Percentiles rank a stretch among this genome's conserved stretches.
phyloP scores from a whole-genome alignment of 192 early-diverging fungal species.

The Backusella macrospora region DNA sequence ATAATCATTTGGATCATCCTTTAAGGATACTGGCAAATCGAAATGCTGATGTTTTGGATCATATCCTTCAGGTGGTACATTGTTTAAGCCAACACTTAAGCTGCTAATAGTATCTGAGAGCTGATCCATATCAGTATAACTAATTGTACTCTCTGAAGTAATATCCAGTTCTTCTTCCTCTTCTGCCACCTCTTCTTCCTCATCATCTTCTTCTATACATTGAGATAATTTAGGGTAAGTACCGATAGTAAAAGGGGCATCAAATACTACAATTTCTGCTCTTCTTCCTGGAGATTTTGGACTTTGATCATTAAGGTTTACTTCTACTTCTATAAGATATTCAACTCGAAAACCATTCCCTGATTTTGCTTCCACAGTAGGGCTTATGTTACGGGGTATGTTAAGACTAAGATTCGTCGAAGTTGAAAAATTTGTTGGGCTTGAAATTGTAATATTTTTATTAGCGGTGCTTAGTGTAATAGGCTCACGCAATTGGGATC shows the following conservation, averaged over 20 bases:
- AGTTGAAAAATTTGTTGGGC: slow-evolving; percentile 5
- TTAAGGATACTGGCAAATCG: neutral
- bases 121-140: neutral
- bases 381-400: neutral
- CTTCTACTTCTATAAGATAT: slow-evolving; percentile 4
- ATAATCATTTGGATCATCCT: neutral
- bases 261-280: neutral
- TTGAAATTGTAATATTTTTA: slow-evolving; percentile 16
- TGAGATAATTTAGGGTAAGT: neutral
- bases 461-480: neutral
- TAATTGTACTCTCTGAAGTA: neutral
- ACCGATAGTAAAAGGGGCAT: slow-evolving; percentile 5
- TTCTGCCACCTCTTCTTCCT: neutral
- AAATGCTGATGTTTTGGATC: neutral
- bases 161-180: neutral
- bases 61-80: neutral
- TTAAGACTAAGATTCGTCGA: neutral
- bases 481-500: neutral
- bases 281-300: neutral
- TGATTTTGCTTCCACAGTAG: slow-evolving; percentile 15
- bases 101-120: neutral
- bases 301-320: slow-evolving; percentile 20
- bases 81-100: neutral
- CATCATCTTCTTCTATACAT: slow-evolving; percentile 13
- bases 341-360: neutral